Evolutionary conservation across 1,284 basidiomycete genomes (phyloP).

Genomic region (Trametes versicolor): DNA sequence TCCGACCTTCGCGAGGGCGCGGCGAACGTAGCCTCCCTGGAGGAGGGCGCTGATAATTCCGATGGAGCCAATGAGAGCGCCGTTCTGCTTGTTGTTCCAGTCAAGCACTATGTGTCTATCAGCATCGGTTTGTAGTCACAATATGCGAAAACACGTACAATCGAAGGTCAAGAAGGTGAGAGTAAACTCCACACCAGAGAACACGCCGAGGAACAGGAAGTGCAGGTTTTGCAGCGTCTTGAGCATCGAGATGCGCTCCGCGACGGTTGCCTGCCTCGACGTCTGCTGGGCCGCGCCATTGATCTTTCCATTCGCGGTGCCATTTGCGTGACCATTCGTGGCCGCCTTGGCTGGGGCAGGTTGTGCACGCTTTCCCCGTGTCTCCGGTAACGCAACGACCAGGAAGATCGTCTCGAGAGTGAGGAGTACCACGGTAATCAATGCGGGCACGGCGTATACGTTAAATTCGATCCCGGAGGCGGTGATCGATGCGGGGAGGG

Average conservation of each 20-base stretch:
- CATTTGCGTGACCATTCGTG: constrained; percentile 33
- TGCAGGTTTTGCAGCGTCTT: constrained; percentile 72
- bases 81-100: constrained; percentile 91
- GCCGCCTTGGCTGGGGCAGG: constrained; percentile 35
- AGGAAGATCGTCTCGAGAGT: constrained; percentile 79
- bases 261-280: constrained; percentile 48
- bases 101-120: constrained; percentile 70
- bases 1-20: constrained; percentile 73
- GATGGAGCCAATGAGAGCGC: constrained; percentile 86
- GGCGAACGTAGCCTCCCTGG: constrained; percentile 92
- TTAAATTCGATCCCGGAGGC: constrained; percentile 77
- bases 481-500: constrained; percentile 66
- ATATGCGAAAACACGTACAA: constrained; percentile 57
- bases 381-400: constrained; percentile 80
- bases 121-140: constrained; percentile 1
- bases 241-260: constrained; percentile 62
- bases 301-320: constrained; percentile 28
- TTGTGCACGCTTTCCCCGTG: constrained; percentile 58
- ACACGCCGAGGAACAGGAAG: constrained; percentile 85
- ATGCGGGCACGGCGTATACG: constrained; percentile 86
- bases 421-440: constrained; percentile 78
- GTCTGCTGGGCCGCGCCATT: constrained; percentile 29
- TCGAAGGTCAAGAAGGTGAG: constrained; percentile 92
- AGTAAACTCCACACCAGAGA: constrained; percentile 94
- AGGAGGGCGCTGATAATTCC: constrained; percentile 88